These are phyloP conservation scores for Fusarium sp. DNA, from an alignment of 2,329 filamentous ascomycete species.

Conservation along the genomic window DNA sequence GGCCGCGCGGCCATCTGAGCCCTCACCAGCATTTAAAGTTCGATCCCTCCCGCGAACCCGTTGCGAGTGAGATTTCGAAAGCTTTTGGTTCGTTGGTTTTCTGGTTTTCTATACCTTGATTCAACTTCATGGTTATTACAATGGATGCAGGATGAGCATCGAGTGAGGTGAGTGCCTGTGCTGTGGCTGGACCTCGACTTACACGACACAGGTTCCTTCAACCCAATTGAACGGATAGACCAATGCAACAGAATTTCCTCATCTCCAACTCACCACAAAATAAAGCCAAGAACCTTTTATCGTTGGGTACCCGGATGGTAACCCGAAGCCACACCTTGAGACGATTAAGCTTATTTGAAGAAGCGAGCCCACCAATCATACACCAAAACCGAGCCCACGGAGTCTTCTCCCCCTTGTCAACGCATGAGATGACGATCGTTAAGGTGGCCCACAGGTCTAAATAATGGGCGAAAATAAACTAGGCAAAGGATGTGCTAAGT, in stretches of 20 bases:
- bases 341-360: conserved; percentile 31
- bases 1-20: conserved; percentile 38
- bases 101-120: background rate
- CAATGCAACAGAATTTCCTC: background rate
- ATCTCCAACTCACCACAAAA: background rate
- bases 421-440: conserved; percentile 12
- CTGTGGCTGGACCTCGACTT: background rate
- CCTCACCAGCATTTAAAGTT: conserved; percentile 25
- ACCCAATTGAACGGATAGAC: background rate
- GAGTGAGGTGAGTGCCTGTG: background rate
- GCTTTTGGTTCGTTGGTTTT: background rate
- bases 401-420: conserved; percentile 8
- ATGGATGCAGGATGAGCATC: background rate
- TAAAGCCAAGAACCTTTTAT: background rate
- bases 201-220: background rate
- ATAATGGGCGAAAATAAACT: no score
- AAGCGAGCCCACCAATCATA: conserved; percentile 16
- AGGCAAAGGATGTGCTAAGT: no score
- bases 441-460: background rate
- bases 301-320: background rate
- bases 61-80: background rate
- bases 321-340: conserved; percentile 28
- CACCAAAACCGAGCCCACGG: background rate
- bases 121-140: background rate
- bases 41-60: background rate